Percentiles rank a stretch among this genome's conserved stretches.
Evolutionary conservation across 257 asterid genomes (phyloP).

Genomic region (Capsicum baccatum): DNA sequence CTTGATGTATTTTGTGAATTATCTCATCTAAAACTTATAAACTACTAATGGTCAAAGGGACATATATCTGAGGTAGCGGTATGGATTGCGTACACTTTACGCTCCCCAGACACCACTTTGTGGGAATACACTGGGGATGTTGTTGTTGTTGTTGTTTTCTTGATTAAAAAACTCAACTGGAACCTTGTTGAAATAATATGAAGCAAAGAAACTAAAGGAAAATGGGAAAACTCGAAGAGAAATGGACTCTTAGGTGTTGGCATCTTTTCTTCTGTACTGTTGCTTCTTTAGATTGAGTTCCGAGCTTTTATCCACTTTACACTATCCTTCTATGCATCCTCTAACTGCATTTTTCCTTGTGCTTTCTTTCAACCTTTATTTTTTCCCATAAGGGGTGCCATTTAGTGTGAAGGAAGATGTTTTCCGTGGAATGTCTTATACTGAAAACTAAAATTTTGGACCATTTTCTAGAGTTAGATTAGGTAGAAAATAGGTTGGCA

Average conservation of each 20-base stretch:
- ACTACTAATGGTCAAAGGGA: background rate
- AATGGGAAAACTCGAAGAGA: background rate
- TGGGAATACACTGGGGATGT: too few species aligned
- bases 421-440: background rate
- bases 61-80: background rate
- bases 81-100: too few species aligned
- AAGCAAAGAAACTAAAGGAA: background rate
- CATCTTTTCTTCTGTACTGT: background rate
- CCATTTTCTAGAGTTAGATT: constrained; percentile 11
- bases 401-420: background rate
- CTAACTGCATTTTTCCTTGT: background rate
- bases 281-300: background rate
- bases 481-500: constrained; percentile 1
- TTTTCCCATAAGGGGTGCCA: background rate
- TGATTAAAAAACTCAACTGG: background rate
- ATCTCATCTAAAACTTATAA: background rate
- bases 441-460: background rate
- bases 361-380: background rate
- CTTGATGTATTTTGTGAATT: background rate
- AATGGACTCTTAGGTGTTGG: background rate
- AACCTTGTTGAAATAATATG: constrained; percentile 16
- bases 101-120: too few species aligned
- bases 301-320: background rate
- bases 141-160: background rate
- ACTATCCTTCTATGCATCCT: background rate